These are phyloP conservation scores for Pyrenochaeta sp. DNA, from an alignment of 2,329 filamentous ascomycete genomes.

Conservation along the genomic window DNA sequence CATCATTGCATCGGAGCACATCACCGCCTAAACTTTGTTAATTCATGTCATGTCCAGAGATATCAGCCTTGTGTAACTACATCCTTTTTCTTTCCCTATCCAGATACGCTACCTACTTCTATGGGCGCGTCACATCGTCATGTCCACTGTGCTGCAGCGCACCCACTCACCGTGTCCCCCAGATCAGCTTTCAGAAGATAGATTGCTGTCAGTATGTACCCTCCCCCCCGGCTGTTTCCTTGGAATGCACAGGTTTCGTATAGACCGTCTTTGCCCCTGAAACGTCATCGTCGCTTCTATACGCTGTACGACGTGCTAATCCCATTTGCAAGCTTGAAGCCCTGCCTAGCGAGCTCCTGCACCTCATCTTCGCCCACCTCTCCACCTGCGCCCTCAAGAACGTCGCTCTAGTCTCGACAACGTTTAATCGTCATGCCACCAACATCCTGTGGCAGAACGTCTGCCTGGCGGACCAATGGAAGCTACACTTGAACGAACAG, in stretches of 20 bases:
- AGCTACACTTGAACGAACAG: constrained; percentile 26
- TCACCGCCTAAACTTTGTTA: not conserved
- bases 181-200: not conserved
- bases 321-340: constrained; percentile 28
- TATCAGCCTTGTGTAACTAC: not conserved
- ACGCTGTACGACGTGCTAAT: constrained; percentile 3
- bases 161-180: constrained; percentile 5
- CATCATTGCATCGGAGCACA: not conserved
- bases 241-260: no score
- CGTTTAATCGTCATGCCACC: constrained; percentile 46
- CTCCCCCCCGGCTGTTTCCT: not conserved
- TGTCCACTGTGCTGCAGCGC: not conserved
- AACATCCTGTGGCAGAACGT: constrained; percentile 53
- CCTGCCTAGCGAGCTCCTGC: constrained; percentile 54
- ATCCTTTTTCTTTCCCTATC: not conserved
- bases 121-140: not conserved
- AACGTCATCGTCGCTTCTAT: not conserved
- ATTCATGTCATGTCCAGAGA: not conserved
- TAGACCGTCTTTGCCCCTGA: no score
- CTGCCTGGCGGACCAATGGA: constrained; percentile 52
- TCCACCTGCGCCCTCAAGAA: constrained; percentile 37
- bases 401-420: constrained; percentile 46
- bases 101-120: not conserved
- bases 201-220: constrained; percentile 7
- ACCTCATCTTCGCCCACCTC: constrained; percentile 50